Percentiles rank a stretch among this genome's conserved stretches.
phyloP scores from a whole-genome alignment of 2,329 filamentous ascomycete species.

The Botryotinia narcissicola region DNA sequence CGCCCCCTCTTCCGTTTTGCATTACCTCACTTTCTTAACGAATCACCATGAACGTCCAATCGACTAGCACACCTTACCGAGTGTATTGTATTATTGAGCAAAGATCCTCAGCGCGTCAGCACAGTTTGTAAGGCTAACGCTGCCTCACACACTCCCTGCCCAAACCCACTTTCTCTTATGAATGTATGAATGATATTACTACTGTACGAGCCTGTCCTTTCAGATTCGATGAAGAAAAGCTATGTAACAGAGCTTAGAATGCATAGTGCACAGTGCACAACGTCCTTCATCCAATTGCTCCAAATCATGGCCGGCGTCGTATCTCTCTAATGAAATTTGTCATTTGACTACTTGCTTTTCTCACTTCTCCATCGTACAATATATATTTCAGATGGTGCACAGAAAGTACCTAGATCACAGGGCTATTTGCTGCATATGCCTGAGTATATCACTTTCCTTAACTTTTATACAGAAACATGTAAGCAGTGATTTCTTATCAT shows the following conservation, averaged over 20 bases:
- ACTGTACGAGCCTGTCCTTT: constrained; percentile 8
- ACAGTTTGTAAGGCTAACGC: constrained; percentile 17
- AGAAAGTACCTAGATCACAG: constrained; percentile 18
- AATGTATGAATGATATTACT: constrained; percentile 9
- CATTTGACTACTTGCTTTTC: constrained; percentile 18
- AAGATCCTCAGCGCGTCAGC: constrained; percentile 19
- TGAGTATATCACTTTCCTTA: constrained; percentile 20
- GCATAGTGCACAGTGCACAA: constrained; percentile 28
- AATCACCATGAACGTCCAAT: neutral
- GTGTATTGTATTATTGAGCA: constrained; percentile 12
- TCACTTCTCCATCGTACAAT: constrained; percentile 3
- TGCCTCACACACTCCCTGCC: constrained; percentile 8
- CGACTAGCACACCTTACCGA: constrained; percentile 7
- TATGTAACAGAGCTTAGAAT: constrained; percentile 24
- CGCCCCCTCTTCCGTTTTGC: neutral
- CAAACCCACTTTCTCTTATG: constrained; percentile 14
- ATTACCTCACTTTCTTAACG: constrained; percentile 2
- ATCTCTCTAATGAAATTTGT: constrained; percentile 13
- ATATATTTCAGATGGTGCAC: constrained; percentile 21
- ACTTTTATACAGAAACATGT: constrained; percentile 24
- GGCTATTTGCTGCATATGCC: constrained; percentile 22
- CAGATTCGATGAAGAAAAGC: constrained; percentile 10
- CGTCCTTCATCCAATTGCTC: constrained; percentile 16
- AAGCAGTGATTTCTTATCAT: constrained; percentile 26
- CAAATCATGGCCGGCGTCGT: constrained; percentile 13